Percentiles rank a stretch among this genome's conserved stretches.
phyloP scores from a whole-genome alignment of 257 asterid genomes.

The Solanum paucissectum region DNA sequence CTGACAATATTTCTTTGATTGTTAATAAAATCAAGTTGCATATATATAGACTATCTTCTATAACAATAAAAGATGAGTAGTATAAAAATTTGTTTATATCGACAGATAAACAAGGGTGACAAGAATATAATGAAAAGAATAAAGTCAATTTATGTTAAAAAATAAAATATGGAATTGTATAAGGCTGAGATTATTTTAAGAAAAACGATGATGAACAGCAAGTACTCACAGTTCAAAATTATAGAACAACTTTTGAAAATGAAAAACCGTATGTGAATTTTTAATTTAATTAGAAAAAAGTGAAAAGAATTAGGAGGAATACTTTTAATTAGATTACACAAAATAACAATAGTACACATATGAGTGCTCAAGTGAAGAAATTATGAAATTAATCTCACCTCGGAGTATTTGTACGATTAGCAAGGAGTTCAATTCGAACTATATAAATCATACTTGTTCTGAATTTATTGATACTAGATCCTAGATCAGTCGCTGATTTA shows the following conservation, averaged over 20 bases:
- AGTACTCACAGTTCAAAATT: not conserved
- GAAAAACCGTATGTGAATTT: not conserved
- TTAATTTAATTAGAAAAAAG: not conserved
- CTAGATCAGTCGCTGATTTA: not conserved
- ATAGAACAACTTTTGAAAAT: not conserved
- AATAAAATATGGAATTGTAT: not conserved
- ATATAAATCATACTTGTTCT: not conserved
- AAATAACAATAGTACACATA: not conserved
- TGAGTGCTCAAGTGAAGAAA: not conserved
- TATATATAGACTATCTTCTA: not conserved
- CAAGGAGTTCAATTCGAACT: not conserved
- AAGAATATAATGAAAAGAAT: not conserved
- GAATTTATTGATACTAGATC: not conserved
- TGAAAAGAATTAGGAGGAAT: not conserved
- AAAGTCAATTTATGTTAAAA: not conserved
- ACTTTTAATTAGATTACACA: not conserved
- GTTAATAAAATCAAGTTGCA: not conserved
- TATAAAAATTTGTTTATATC: not conserved
- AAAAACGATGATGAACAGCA: not conserved
- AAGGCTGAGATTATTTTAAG: not conserved
- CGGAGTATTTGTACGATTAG: too few species aligned
- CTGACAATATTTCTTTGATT: not conserved
- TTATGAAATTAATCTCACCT: not conserved
- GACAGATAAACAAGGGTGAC: not conserved
- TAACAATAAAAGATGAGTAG: not conserved